Base-by-base conservation (phyloP, 371 early-diverging fungal species). In the Mucor racemosus region DNA sequence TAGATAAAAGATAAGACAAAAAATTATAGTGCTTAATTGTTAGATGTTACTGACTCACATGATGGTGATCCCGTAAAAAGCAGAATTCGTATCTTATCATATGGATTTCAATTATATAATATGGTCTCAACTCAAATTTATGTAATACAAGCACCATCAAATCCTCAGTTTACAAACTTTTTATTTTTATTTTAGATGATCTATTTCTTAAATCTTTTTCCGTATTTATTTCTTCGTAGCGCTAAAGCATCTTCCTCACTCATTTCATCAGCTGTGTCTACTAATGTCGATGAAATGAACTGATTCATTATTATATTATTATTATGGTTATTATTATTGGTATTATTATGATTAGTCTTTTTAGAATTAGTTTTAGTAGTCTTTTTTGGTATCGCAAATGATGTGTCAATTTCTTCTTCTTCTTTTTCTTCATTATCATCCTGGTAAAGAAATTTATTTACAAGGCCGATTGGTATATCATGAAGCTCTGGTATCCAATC, bases 401-500 rank as follows among this genome's bases (percentile, higher is more conserved):
- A 56, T 14, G 34, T 56, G 34, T 15, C 15, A 26, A 3, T 26
- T 14, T 33, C 53, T 26, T 19, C 53, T 13, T 53, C 55, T n/a
- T 31, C 55, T 34, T 57, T 33, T 31, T 46, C 34, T 74, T 35
- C 72, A 5, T 33, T 56, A 2, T 60, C 66, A 11, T 76, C 69
- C 19, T 64, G 84, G 63, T 89, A 89, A 8, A 90, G 68, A 55
- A 83, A 76, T 1, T 80, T 81, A 75, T 90, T 91, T 50, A 88
- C 90, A 50, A 89, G 74, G 21, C 87, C 81, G 42, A 91, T 89
- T 14, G 92, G 88, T 40, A 91, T 84, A 71, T 91, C 92, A 72
- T 89, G 87, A 44, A 91, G 75, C 48, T 89, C 92, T 0, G 91
- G 90, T 35, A 90, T 88, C 70, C 82, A 86, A 65, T 90, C 90